Evolutionary conservation across 805 yeast genomes (phyloP), one percentile per base, ranked within the genome.

Genomic region (Candida manassasensis): DNA sequence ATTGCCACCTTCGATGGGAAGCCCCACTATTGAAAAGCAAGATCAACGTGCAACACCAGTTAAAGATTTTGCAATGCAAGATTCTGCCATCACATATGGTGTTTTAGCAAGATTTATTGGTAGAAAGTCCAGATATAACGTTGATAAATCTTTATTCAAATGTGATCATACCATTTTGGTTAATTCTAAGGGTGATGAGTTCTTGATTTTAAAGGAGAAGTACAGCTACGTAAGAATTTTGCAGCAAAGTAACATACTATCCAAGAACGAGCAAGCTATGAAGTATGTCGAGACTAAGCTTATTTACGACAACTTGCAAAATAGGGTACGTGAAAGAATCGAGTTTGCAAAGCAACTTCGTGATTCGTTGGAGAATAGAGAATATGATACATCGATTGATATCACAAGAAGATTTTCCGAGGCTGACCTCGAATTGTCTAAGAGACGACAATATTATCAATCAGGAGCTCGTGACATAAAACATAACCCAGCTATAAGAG

Each of bases 91-190:
- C 10, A 45, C 49, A 21, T 66, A 65, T 37, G 59, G 57, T 5
- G 64, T 65, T 0, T 42, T 51, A 43, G 61, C 62, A 3, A 53
- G 67, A 41, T 58, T 65, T 38, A 57, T 66, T 36, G 71, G 71
- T 29, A 52, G 61, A 32, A 59, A 61, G 9, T 53, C 61, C n/a
- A 47, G 49, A 21, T 62, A 60, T 47, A 46, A 52, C 13, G 60
- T 48, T 11, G 47, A 43, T 17, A 29, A 34, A n/a, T 34, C 37
- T 6, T 18, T 41, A 42, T 35, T 35, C 31, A 21, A 33, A 10
- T 41, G 38, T 13, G 48, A 46, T 12, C 40, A 50, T 25, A 53
- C 61, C 4, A 52, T 42, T 24, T 52, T 60, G 38, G 53, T 59
- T 32, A 61, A 61, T 40, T 48, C 59, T 17, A 39, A 36, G 19